Evolutionary conservation across 306 rosid species (phyloP).

Genomic region (Citrullus colocynthis): DNA sequence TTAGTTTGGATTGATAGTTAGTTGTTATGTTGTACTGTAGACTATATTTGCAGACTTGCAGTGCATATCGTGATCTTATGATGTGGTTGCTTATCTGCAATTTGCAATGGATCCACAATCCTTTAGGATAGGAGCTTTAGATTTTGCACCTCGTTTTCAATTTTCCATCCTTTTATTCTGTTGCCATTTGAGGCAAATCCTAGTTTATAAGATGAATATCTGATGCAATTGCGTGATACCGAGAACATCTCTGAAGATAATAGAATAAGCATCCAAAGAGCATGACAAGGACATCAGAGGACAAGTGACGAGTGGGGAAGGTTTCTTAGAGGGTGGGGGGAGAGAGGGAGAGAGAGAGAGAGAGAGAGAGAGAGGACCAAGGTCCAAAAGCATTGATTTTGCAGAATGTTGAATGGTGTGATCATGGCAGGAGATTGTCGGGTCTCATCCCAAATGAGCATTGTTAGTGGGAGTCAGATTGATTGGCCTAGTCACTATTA

Average conservation of each 20-base stretch:
- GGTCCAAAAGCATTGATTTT: not conserved
- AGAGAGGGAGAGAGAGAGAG: not conserved
- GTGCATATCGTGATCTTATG: not conserved
- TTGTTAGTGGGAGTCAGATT: not conserved
- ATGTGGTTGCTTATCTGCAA: not conserved
- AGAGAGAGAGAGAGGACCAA: not conserved
- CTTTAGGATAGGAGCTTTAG: not conserved
- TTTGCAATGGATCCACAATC: not conserved
- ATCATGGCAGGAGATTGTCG: not conserved
- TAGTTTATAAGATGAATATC: not conserved
- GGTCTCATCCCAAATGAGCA: not conserved
- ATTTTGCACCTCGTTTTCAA: not conserved
- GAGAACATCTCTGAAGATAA: not conserved
- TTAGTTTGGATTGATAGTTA: not conserved
- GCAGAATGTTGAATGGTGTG: not conserved
- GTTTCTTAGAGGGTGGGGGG: not conserved
- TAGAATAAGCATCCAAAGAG: not conserved
- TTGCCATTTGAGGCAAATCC: not conserved
- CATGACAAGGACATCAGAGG: not conserved
- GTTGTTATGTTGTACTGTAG: not conserved
- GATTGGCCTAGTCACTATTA: too few species aligned
- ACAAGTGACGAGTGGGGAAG: not conserved
- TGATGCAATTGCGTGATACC: not conserved
- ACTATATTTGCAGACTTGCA: not conserved
- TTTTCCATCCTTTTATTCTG: not conserved